Percentiles rank a stretch among this genome's conserved stretches.
Evolutionary conservation across 768 basidiomycete genomes (phyloP).

Genomic region (Agrocybe pediades): DNA sequence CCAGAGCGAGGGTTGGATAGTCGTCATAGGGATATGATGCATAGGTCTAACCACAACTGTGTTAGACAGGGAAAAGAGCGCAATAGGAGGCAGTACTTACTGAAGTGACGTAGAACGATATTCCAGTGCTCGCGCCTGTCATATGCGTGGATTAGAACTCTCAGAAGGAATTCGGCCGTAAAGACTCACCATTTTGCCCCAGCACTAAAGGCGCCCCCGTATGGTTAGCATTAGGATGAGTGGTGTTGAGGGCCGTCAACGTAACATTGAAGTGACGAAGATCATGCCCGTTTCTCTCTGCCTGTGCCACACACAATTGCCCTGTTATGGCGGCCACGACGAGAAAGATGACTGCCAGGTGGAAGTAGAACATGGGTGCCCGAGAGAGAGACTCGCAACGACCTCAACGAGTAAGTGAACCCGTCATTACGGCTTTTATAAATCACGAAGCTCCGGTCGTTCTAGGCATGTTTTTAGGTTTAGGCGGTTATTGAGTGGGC

Average conservation of each 20-base stretch:
- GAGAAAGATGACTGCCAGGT: background rate
- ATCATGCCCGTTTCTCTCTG: conserved; percentile 10
- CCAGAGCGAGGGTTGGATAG: conserved; percentile 41
- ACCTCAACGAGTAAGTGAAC: no score
- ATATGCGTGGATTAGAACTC: background rate
- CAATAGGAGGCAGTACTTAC: conserved; percentile 27
- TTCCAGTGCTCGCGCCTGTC: conserved; percentile 37
- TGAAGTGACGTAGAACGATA: conserved; percentile 42
- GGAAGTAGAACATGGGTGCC: no score
- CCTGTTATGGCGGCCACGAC: background rate
- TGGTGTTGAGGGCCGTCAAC: conserved; percentile 44
- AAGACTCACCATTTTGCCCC: conserved; percentile 34
- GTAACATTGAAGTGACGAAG: conserved; percentile 47
- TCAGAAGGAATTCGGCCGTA: background rate
- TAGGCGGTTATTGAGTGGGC: no score
- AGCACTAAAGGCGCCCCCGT: conserved; percentile 51
- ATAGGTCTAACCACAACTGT: conserved; percentile 35
- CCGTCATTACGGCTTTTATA: no score
- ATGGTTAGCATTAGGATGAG: conserved; percentile 40
- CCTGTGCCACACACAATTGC: conserved; percentile 5
- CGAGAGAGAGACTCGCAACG: no score
- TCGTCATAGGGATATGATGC: conserved; percentile 53
- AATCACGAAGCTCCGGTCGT: no score
- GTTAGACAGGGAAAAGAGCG: background rate
- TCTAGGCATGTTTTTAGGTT: no score